Evolutionary conservation across 176 grass and related monocot genomes (phyloP).

Genomic region (Phragmites australis): DNA sequence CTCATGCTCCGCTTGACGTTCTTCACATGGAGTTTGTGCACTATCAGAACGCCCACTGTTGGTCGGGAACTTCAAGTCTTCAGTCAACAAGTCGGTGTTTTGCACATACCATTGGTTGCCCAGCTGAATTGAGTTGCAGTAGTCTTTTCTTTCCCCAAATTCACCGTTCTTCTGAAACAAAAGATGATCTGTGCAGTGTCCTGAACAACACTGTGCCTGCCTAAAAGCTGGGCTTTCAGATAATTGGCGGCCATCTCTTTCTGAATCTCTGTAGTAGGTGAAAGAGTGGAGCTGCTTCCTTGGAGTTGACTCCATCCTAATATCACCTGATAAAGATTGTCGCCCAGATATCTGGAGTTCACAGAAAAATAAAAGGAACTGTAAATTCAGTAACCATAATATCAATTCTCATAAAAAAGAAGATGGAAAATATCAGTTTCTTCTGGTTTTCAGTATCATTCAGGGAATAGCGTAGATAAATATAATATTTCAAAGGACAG

Average conservation of each 20-base stretch:
- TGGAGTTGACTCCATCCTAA: constrained; percentile 46
- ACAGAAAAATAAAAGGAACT: background rate
- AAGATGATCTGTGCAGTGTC: constrained; percentile 13
- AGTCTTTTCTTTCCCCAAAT: constrained; percentile 25
- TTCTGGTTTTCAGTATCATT: background rate
- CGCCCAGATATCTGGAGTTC: constrained; percentile 27
- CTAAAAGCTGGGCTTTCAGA: constrained; percentile 29
- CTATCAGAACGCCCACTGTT: constrained; percentile 20
- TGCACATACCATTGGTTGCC: background rate
- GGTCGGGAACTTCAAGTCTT: constrained; percentile 38
- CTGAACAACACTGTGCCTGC: constrained; percentile 14
- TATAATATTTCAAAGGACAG: constrained; percentile 9
- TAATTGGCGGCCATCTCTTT: constrained; percentile 22
- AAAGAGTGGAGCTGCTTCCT: constrained; percentile 41
- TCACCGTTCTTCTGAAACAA: constrained; percentile 19
- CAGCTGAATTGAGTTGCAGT: constrained; percentile 9
- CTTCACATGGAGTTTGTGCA: constrained; percentile 26
- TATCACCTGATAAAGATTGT: constrained; percentile 32
- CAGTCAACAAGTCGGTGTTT: background rate
- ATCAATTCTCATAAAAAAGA: background rate
- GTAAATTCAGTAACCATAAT: constrained; percentile 20
- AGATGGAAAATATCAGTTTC: background rate
- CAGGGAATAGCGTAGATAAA: background rate
- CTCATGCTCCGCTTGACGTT: constrained; percentile 18
- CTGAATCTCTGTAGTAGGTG: constrained; percentile 38